Percentiles rank a stretch among this genome's conserved stretches.
These are phyloP conservation scores for Leccinum incarnatum DNA, from an alignment of 768 basidiomycete genomes.

Conservation along the genomic window DNA sequence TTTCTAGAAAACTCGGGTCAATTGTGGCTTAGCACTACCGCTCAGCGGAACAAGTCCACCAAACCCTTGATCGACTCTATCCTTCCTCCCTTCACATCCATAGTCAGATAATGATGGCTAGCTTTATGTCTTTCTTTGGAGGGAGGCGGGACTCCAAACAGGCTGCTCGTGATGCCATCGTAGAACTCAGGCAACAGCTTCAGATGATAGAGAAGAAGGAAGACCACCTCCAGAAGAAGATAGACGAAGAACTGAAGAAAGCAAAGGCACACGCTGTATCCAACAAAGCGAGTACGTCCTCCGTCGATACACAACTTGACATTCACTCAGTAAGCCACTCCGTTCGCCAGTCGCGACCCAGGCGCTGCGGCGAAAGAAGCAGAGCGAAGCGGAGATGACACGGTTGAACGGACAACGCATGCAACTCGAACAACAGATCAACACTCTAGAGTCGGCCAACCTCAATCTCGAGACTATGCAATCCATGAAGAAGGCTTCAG, in stretches of 20 bases:
- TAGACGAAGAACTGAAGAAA: conserved; percentile 90
- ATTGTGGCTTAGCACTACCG: conserved; percentile 6
- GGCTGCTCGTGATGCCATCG: conserved; percentile 89
- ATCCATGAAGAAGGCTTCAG: conserved; percentile 94
- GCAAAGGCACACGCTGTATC: conserved; percentile 90
- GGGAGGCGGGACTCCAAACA: conserved; percentile 80
- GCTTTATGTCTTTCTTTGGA: conserved; percentile 87
- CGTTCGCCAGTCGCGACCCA: conserved; percentile 69
- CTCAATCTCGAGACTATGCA: conserved; percentile 96
- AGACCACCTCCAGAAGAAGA: conserved; percentile 93
- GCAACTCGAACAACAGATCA: conserved; percentile 95
- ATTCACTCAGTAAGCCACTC: conserved; percentile 10
- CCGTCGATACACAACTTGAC: background rate
- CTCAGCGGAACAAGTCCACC: conserved; percentile 8
- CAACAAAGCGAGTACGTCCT: conserved; percentile 81
- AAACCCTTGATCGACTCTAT: conserved; percentile 3
- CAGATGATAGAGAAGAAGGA: conserved; percentile 99
- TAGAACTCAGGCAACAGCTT: conserved; percentile 87
- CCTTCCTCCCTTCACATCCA: conserved; percentile 1
- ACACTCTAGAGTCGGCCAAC: conserved; percentile 96
- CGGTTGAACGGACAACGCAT: conserved; percentile 79
- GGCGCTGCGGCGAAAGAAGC: conserved; percentile 92
- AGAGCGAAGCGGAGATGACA: conserved; percentile 82
- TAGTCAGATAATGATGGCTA: conserved; percentile 56
- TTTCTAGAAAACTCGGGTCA: conserved; percentile 23